These are phyloP conservation scores for Penicillium concentricum DNA, from an alignment of 2,329 filamentous ascomycete genomes.

Conservation along the genomic window DNA sequence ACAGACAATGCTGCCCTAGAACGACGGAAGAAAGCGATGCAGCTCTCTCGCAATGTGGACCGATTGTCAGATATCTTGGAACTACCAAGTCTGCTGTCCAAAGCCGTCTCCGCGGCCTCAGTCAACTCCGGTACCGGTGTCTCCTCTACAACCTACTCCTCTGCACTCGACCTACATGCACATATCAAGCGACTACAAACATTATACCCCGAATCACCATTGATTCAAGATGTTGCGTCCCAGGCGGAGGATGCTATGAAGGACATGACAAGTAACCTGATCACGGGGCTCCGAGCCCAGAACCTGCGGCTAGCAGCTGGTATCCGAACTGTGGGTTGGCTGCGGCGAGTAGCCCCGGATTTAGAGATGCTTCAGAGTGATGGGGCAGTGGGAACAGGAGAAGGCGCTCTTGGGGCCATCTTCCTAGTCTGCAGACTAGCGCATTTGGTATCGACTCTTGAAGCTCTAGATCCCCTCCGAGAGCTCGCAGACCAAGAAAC, in stretches of 20 bases:
- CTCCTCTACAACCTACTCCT: slow-evolving; percentile 72
- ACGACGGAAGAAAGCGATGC: slow-evolving; percentile 72
- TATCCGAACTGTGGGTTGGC: slow-evolving; percentile 86
- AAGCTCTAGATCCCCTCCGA: slow-evolving; percentile 78
- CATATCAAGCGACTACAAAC: slow-evolving; percentile 84
- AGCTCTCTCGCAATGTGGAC: slow-evolving; percentile 83
- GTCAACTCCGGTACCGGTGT: slow-evolving; percentile 37
- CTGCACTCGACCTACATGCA: slow-evolving; percentile 86
- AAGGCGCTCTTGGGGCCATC: slow-evolving; percentile 74
- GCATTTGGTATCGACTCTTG: slow-evolving; percentile 75
- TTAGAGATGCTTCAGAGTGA: slow-evolving; percentile 53
- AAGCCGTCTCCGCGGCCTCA: slow-evolving; percentile 57
- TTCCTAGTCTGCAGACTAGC: slow-evolving; percentile 84
- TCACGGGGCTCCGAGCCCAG: slow-evolving; percentile 72
- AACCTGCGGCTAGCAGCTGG: slow-evolving; percentile 84
- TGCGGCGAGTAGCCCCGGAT: slow-evolving; percentile 82
- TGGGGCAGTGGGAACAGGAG: slow-evolving; percentile 34
- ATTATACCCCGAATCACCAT: slow-evolving; percentile 74
- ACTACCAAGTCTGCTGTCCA: slow-evolving; percentile 78
- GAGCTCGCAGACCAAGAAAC: slow-evolving; percentile 89
- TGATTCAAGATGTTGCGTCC: slow-evolving; percentile 69
- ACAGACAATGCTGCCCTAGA: slow-evolving; percentile 68
- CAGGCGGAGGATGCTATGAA: slow-evolving; percentile 88
- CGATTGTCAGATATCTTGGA: slow-evolving; percentile 88
- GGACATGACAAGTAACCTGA: slow-evolving; percentile 80